Conservation (phyloP, 306 rosid genomes). For the Glycyrrhiza uralensis region DNA sequence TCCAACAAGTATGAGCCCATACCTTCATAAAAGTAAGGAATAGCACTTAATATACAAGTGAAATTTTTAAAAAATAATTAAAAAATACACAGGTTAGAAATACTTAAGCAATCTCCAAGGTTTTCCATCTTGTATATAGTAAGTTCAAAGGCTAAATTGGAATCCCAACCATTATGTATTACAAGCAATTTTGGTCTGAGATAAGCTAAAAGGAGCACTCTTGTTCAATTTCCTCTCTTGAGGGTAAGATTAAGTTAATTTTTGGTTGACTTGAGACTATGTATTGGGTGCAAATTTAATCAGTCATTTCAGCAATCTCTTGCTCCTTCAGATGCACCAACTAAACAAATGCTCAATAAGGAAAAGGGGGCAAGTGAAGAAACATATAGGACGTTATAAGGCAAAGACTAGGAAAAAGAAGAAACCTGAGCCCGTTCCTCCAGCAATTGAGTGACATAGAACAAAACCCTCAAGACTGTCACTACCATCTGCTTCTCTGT, state of each 20-base stretch:
- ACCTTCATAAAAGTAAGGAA: conserved; percentile 43
- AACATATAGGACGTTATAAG: not conserved
- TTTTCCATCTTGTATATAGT: not conserved
- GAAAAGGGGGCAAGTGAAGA: not conserved
- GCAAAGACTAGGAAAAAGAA: conserved; percentile 8
- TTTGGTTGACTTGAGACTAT: not conserved
- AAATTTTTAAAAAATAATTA: not conserved
- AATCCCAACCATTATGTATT: not conserved
- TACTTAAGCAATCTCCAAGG: conserved; percentile 11
- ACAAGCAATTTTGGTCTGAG: not conserved
- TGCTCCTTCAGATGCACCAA: not conserved
- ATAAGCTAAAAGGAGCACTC: not conserved
- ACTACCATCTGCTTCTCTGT: conserved; percentile 99
- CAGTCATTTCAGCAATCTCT: conserved; percentile 11
- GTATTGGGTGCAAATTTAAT: not conserved
- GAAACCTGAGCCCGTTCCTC: conserved; percentile 99
- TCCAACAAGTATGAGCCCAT: conserved; percentile 98
- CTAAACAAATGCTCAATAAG: conserved; percentile 7
- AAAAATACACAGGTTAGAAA: conserved; percentile 8
- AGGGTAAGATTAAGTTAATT: not conserved
- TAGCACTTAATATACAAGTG: not conserved
- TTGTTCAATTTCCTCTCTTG: not conserved
- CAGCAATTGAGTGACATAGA: conserved; percentile 96
- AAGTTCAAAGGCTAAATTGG: not conserved
- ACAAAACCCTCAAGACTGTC: conserved; percentile 99